Base-by-base conservation (phyloP, 176 grass and related monocot genomes). In the Carex littledalei region DNA sequence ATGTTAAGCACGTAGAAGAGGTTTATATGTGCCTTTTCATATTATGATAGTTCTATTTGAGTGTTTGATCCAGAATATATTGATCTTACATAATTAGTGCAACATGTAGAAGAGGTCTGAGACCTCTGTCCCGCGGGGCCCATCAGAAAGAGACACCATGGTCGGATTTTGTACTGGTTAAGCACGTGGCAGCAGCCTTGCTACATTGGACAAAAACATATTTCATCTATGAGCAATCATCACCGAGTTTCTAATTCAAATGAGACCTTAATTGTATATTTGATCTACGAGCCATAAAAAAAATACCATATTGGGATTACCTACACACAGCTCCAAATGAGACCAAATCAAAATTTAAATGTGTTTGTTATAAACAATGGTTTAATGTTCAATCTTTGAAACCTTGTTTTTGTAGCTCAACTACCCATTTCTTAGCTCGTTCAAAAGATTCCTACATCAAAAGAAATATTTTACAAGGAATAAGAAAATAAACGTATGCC, bases 321-420 rank as follows among this genome's bases (percentile, higher is more conserved):
- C 96, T 99, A 61, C 61, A 91, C 41, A 56, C 77, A 85, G 14
- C 21, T 34, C 72, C 66, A n/a, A 4, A 85, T 86, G 53, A 86
- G 76, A 60, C 39, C 22, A 80, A 41, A 59, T 22, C 72, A 65
- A 65, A 69, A 83, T 50, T 62, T 50, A 67, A 88, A 78, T 45
- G 50, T 35, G 4, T 71, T 31, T 84, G 39, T 1, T 41, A 84
- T 31, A 63, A 57, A 78, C 0, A 49, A 29, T 63, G 13, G 1
- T 18, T 17, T 16, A 17, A 52, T 78, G 3, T 65, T 72, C 49
- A 8, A 29, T 31, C 34, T 26, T 49, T 63, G 4, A 39, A 87
- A 99, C 96, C 96, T 95, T 94, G 93, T 65, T 90, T 90, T 84
- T 95, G 93, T 81, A 99, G 96, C 81, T 95, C 96, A 88, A 90